Evolutionary conservation across 2,329 filamentous ascomycete species (phyloP).

Genomic region (Scytalidium sp.): DNA sequence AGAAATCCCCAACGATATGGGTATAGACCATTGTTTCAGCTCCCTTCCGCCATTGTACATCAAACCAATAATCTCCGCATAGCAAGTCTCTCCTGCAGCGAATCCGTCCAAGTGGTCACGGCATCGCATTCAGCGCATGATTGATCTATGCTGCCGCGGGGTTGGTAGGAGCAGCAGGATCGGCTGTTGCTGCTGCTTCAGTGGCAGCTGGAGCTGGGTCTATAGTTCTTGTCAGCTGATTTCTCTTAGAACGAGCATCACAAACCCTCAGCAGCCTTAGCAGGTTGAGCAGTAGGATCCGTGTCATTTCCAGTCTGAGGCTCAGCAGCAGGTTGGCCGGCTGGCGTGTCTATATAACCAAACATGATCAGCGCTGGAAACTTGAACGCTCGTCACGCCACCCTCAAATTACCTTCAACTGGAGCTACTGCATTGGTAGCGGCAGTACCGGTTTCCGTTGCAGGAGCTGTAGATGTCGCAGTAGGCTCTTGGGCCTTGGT

Average conservation of each 20-base stretch:
- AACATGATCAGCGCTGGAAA: not conserved
- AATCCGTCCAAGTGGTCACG: no score
- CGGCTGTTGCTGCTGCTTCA: slow-evolving; percentile 6
- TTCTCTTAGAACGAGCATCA: not conserved
- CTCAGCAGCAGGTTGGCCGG: slow-evolving; percentile 11
- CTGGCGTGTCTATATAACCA: not conserved
- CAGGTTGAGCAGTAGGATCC: slow-evolving; percentile 16
- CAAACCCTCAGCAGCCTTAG: slow-evolving; percentile 8
- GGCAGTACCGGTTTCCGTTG: slow-evolving; percentile 4
- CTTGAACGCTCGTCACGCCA: not conserved
- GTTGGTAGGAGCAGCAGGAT: slow-evolving; percentile 4
- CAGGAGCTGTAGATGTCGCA: slow-evolving; percentile 4
- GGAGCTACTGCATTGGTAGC: slow-evolving; percentile 6
- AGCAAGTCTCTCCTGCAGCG: no score
- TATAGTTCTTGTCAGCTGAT: slow-evolving; percentile 8
- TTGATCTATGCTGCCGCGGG: not conserved
- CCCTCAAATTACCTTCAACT: slow-evolving; percentile 1
- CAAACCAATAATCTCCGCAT: no score
- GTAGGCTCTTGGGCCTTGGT: slow-evolving; percentile 13
- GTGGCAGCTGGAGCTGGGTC: slow-evolving; percentile 11
- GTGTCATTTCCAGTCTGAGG: slow-evolving; percentile 11
- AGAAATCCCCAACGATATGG: not conserved
- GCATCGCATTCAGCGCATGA: not conserved
- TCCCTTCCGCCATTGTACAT: not conserved
- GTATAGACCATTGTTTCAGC: not conserved